A percentile compares a stretch with the other conserved stretches of the same genome.
Conservation (phyloP, 805 yeast genomes). For the Candida jianshihensis region DNA sequence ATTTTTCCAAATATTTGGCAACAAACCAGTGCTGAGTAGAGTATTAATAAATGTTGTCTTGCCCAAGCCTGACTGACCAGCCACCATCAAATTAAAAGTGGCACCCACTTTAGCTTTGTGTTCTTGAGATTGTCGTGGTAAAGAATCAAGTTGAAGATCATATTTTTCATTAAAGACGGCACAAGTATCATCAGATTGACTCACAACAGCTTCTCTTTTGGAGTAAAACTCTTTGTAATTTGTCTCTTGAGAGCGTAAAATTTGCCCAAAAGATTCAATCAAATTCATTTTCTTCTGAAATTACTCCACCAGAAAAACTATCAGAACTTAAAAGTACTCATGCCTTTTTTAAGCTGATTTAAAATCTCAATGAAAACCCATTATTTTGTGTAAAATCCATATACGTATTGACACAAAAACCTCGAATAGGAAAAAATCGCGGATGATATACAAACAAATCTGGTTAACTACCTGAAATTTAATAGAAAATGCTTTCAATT, state of each 20-base stretch:
- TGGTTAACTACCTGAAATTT: no score
- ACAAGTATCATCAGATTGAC: background rate
- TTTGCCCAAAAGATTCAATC: background rate
- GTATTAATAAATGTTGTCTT: conserved; percentile 79
- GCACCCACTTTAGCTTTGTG: conserved; percentile 50
- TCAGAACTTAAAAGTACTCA: no score
- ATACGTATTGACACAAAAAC: background rate
- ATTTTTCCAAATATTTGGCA: conserved; percentile 35
- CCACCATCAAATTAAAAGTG: conserved; percentile 73
- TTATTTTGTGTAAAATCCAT: background rate
- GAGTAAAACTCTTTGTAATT: conserved; percentile 1
- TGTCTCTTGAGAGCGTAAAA: background rate
- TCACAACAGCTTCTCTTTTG: background rate
- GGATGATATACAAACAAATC: background rate
- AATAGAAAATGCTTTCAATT: conserved; percentile 9
- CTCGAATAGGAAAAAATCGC: background rate
- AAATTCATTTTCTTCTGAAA: conserved; percentile 1
- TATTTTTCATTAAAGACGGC: conserved; percentile 3
- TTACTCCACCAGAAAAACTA: no score
- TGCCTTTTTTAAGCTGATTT: no score
- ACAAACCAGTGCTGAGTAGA: conserved; percentile 49
- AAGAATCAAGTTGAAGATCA: conserved; percentile 20
- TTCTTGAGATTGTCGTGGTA: conserved; percentile 25
- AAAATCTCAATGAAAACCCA: no score
- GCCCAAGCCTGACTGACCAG: conserved; percentile 83